Evolutionary conservation across 768 basidiomycete genomes (phyloP), one percentile per base, ranked within the genome.

Genomic region (Glaciozyma martinii): DNA sequence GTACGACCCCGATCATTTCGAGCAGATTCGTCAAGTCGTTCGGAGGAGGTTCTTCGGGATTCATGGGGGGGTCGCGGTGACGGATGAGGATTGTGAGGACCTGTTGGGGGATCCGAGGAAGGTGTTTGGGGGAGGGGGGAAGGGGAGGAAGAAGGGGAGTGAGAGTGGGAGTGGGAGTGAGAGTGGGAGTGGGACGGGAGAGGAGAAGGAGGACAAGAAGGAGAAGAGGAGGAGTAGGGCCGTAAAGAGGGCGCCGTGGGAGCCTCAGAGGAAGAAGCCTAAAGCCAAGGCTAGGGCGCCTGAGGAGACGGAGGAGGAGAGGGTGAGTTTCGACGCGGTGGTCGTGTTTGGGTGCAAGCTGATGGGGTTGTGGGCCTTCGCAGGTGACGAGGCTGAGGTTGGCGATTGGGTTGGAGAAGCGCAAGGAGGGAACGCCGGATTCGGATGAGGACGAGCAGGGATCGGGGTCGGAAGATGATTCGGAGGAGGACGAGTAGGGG

Each of bases 1-100:
- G 92, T 95, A 87, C 73, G 84, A 83, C 6, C 79, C 82, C 0
- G 83, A 85, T 66, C 82, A 86, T 5, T 80, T 92, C 63, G 88
- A 90, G 68, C 83, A 84, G 63, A 92, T 97, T 76, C 91, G 90
- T 75, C 82, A 82, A 6, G 82, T 95, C 63, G 79, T 93, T 21
- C 82, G 90, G 37, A 85, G 88, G 75, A 95, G 95, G 63, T 72
- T 75, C 89, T 88, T 77, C 86, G 88, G 77, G 82, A 85, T 33
- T 18, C 83, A 86, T 0, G 83, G 86, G 15, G 85, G 87, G 63
- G 85, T 85, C 64, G 87, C 88, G 70, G 50, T 67, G 40, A 5
- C 3, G 15, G 62, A 60, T 15, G 59, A 10, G 47, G 59, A 60
- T n/a, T 60, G 59, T 27, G 59, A 19, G 10, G 47, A 60, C 33